Evolutionary conservation across 202 grass and related monocot species (phyloP).

Genomic region (Carex arenaria): DNA sequence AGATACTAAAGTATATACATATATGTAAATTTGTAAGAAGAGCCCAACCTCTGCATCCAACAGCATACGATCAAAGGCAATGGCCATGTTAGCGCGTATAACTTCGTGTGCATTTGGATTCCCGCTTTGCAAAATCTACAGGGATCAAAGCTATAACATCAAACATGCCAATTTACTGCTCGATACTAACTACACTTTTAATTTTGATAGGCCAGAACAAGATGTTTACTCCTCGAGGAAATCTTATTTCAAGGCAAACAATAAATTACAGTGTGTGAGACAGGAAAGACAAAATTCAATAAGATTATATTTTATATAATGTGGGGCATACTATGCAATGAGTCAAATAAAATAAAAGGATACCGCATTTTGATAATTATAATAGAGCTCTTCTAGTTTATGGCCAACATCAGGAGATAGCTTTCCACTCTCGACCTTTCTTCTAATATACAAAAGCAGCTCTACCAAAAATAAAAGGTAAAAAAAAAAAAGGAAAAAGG

Average conservation of each 20-base stretch:
- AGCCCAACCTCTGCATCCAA: slow-evolving; percentile 65
- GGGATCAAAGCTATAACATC: not conserved
- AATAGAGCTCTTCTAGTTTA: slow-evolving; percentile 66
- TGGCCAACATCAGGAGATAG: slow-evolving; percentile 58
- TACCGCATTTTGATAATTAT: slow-evolving; percentile 83
- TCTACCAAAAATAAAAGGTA: slow-evolving; percentile 31
- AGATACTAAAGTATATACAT: not conserved
- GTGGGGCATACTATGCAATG: not conserved
- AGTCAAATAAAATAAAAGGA: not conserved
- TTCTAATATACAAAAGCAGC: slow-evolving; percentile 58
- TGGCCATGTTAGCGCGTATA: slow-evolving; percentile 63
- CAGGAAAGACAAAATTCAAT: not conserved
- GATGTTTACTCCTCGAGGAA: not conserved
- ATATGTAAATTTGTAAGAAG: not conserved
- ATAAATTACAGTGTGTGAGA: not conserved
- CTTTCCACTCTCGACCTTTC: slow-evolving; percentile 53
- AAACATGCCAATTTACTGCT: not conserved
- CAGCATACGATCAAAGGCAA: slow-evolving; percentile 73
- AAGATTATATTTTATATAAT: not conserved
- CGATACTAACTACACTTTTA: not conserved
- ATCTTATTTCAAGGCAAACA: not conserved
- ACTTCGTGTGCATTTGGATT: slow-evolving; percentile 69
- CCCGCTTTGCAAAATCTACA: slow-evolving; percentile 69
- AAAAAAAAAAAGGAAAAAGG: slow-evolving; percentile 15
- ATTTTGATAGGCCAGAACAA: not conserved